Conservation (phyloP, 352 stramenopile genomes). For the Pythium inflatum region DNA sequence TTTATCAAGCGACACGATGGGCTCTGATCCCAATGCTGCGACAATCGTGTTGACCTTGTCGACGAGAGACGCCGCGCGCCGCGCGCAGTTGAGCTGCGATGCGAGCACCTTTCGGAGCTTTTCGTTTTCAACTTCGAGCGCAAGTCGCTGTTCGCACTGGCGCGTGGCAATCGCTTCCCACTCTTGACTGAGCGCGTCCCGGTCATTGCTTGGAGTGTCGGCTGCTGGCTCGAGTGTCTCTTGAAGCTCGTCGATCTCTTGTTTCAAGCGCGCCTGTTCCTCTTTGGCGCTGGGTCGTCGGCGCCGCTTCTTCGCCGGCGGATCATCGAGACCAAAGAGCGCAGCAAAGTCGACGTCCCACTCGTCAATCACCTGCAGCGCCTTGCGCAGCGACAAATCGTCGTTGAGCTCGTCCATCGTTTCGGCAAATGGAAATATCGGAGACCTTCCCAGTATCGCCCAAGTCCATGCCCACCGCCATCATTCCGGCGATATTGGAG, state of each 20-base stretch:
- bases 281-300: not conserved
- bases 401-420: not conserved
- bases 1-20: not conserved
- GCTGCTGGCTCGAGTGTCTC: not conserved
- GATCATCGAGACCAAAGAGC: constrained; percentile 5
- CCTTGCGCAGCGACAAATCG: not conserved
- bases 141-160: constrained; percentile 1
- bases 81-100: not conserved
- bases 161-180: not conserved
- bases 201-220: no score
- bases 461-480: no score
- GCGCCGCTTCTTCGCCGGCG: not conserved
- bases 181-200: not conserved
- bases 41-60: not conserved
- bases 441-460: no score
- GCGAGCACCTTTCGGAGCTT: not conserved
- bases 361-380: constrained; percentile 7
- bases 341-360: constrained; percentile 6
- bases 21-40: not conserved
- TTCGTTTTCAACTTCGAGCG: constrained; percentile 8
- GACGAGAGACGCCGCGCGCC: not conserved
- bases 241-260: not conserved
- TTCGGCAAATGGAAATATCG: not conserved
- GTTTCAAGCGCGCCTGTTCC: not conserved
- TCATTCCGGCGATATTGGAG: no score